Evolutionary conservation across 1,139 yeast genomes (phyloP), one percentile per base, ranked within the genome.

Genomic region (Geotrichum histeridarum): DNA sequence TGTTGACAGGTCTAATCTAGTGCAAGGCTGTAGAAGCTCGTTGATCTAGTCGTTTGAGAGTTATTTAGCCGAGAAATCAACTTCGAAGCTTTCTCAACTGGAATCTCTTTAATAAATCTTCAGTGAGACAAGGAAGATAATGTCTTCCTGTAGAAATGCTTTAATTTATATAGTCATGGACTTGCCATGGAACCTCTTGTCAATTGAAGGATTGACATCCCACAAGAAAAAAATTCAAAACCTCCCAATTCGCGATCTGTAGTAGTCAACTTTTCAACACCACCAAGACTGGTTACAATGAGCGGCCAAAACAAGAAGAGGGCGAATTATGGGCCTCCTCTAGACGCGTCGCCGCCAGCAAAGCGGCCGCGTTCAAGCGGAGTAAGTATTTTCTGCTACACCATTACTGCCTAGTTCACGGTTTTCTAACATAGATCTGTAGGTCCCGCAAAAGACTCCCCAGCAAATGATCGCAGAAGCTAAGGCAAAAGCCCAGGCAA

Each of bases 381-480:
- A 8, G 51, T 33, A 39, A 41, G 52, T 39, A 15, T 27, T n/a
- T n/a, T n/a, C n/a, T 18, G 7, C n/a, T 35, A 15, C 44, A 14
- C 45, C 39, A 7, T 35, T 39, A 12, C 18, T 30, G n/a, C 2
- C 17, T 18, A 9, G 11, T 18, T 30, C 11, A 17, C 14, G 12
- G 18, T 18, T 36, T 30, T 8, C 36, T 37, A 39, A 47, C 35
- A 15, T 18, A 41, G 14, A 14, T 8, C 17, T 42, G 22, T 22
- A 42, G 47, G 30, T 32, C 8, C 46, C 46, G 12, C 43, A 18
- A 33, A 46, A 47, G 27, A 42, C 36, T 15, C 49, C 49, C 8
- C 46, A 42, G 27, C 51, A 48, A 27, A 50, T 46, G 48, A 35
- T 46, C 9, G 53, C 48, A 18, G 54, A 53, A 18, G 55, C 55